Evolutionary conservation across 306 rosid species (phyloP), one percentile per base, ranked within the genome.

Genomic region (Vigna unguiculata): DNA sequence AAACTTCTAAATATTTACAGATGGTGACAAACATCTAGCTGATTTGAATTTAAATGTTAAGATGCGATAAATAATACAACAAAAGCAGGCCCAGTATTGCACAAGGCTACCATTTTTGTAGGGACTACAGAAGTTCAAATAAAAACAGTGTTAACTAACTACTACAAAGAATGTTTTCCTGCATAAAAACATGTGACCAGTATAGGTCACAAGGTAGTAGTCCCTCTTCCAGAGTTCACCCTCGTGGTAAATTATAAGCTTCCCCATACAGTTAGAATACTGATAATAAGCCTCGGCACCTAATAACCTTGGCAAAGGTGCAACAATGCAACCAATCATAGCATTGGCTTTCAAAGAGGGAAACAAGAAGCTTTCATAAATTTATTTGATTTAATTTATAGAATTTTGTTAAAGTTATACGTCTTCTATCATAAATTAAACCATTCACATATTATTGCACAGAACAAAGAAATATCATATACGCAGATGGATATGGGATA

Each of bases 1-100:
- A 48, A 81, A 68, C 24, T 75, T 46, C 19, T 63, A 79, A 55
- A 57, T 46, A 62, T 70, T 79, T 24, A 36, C 53, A 80, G 46
- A 58, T 43, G 51, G 34, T 58, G 53, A 47, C 6, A 38, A 32
- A 16, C 43, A 78, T 59, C 49, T 41, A 69, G 53, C 62, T 53
- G 67, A 69, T 6, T 63, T 72, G 66, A 41, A 21, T 41, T 25
- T 19, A 48, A 58, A 74, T 28, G 53, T 43, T 41, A 17, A 15
- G 28, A 48, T 13, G 19, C 28, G 30, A 61, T 22, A 16, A 63
- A 76, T 22, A 51, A 77, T 48, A 41, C 4, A 83, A 52, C 47
- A 69, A 41, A 78, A 62, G 58, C 9, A 6, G 12, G 55, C 48
- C 38, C 28, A 30, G 38, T 21, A 61, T 32, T 24, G 17, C 63